These are phyloP conservation scores for Saccharomycopsis javanensis DNA, from an alignment of 805 yeast genomes.

Conservation along the genomic window DNA sequence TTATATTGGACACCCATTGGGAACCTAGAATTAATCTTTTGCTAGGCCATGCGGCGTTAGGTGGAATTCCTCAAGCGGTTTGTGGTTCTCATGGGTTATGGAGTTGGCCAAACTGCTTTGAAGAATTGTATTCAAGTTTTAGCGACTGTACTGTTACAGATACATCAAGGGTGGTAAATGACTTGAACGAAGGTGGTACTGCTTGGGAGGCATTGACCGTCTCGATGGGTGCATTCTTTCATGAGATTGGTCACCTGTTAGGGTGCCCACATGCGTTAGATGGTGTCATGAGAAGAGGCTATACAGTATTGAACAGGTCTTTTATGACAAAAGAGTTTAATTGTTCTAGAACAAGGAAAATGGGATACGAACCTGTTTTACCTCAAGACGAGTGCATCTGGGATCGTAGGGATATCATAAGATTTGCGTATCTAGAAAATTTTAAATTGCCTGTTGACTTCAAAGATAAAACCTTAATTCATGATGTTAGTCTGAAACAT, in stretches of 20 bases:
- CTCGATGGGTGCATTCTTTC: constrained; percentile 89
- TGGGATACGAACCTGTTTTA: constrained; percentile 39
- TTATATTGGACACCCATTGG: constrained; percentile 81
- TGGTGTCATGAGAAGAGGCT: constrained; percentile 89
- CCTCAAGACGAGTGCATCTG: constrained; percentile 71
- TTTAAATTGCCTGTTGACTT: constrained; percentile 63
- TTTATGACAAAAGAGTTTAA: constrained; percentile 63
- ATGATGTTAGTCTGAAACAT: constrained; percentile 22
- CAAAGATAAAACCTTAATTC: constrained; percentile 33
- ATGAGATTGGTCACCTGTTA: constrained; percentile 84
- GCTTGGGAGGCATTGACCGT: constrained; percentile 85
- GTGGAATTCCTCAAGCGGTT: constrained; percentile 81
- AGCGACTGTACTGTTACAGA: constrained; percentile 61
- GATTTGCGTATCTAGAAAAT: constrained; percentile 75
- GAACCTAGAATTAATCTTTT: constrained; percentile 51
- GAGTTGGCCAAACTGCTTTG: constrained; percentile 84
- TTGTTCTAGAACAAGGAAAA: constrained; percentile 42
- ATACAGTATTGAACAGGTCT: constrained; percentile 68
- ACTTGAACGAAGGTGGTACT: constrained; percentile 71
- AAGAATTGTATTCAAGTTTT: constrained; percentile 57
- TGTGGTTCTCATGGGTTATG: constrained; percentile 90
- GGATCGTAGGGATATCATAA: constrained; percentile 70
- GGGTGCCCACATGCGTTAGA: constrained; percentile 88
- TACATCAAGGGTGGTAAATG: constrained; percentile 77
- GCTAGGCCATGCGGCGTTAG: constrained; percentile 85